Base-by-base conservation (phyloP, 139 green algal species). In the Chara braunii region DNA sequence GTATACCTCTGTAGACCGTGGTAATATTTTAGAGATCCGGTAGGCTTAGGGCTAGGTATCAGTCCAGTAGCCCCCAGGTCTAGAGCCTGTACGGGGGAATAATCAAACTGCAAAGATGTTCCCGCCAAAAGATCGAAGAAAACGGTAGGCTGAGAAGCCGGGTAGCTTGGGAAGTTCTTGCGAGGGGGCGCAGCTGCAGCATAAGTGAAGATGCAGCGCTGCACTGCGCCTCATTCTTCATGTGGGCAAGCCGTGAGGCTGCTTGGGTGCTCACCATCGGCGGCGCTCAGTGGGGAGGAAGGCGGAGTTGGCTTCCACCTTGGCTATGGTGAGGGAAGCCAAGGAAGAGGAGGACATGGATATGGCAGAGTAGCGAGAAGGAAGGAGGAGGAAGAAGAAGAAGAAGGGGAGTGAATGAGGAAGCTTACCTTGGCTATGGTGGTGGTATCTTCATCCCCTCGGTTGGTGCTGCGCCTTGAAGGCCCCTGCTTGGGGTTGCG, bases 251-350 rank as follows among this genome's bases (percentile, higher is more conserved):
- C 18, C 18, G 18, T 18, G 18, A 26, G 18, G 40, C 40, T 48
- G 40, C 18, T 18, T 18, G 18, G 18, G 18, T 18, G 40, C 40
- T 26, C 40, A 18, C 40, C 40, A 48, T 18, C 18, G 18, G 18
- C 40, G 40, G 18, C 18, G 40, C 18, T 18, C 40, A 26, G 23
- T 59, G 50, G 50, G 50, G 50, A 18, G 50, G 23, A 18, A 59
- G 50, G 23, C n/a, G 23, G 50, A 59, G 50, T 56, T 40, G 50
- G 50, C 14, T 56, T 56, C n/a, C 14, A 22, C 14, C n/a, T 14
- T 18, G 23, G 50, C 14, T n/a, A 18, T 14, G 23, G 50, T n/a
- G 40, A 48, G 40, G 40, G 40, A 48, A 18, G 40, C 18, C 18
- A 18, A 29, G 18, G 18, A 29, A 29, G 40, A 48, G 40, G 18